Evolutionary conservation across 2,329 filamentous ascomycete genomes (phyloP).

Genomic region (Calonectria naviculata): DNA sequence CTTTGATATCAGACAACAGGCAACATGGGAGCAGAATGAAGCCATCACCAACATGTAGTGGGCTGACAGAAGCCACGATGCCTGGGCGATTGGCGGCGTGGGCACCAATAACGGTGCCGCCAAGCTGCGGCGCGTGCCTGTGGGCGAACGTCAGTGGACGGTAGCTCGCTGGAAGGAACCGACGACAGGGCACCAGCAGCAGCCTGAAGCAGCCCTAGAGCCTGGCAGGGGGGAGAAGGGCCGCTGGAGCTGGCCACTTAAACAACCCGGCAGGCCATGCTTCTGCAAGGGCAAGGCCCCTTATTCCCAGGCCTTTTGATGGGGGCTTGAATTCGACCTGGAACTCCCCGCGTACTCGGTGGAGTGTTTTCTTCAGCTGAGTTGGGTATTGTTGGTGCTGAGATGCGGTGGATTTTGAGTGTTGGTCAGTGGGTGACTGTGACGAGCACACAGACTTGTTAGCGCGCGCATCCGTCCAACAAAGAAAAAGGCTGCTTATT

Average conservation of each 20-base stretch:
- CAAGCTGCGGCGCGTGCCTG: not conserved
- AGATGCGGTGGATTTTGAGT: not conserved
- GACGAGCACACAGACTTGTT: not conserved
- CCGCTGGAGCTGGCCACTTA: not conserved
- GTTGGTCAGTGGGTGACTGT: not conserved
- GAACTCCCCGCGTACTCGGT: not conserved
- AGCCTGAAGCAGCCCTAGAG: conserved; percentile 15
- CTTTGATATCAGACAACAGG: conserved; percentile 28
- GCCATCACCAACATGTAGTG: conserved; percentile 39
- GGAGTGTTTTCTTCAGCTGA: not conserved
- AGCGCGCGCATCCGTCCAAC: not conserved
- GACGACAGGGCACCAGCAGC: not conserved
- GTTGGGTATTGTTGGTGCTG: not conserved
- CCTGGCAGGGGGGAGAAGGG: not conserved
- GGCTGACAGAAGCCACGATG: conserved; percentile 26
- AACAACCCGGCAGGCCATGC: not conserved
- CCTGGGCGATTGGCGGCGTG: not conserved
- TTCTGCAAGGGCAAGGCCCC: not conserved
- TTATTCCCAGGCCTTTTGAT: not conserved
- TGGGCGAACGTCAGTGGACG: not conserved
- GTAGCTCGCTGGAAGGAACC: not conserved
- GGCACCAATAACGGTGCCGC: not conserved
- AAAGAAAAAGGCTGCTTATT: too few species aligned
- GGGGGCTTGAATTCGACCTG: not conserved
- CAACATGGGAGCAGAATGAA: conserved; percentile 34